Base-by-base conservation (phyloP, 2,329 filamentous ascomycete genomes). In the Arachnomyces sp. region DNA sequence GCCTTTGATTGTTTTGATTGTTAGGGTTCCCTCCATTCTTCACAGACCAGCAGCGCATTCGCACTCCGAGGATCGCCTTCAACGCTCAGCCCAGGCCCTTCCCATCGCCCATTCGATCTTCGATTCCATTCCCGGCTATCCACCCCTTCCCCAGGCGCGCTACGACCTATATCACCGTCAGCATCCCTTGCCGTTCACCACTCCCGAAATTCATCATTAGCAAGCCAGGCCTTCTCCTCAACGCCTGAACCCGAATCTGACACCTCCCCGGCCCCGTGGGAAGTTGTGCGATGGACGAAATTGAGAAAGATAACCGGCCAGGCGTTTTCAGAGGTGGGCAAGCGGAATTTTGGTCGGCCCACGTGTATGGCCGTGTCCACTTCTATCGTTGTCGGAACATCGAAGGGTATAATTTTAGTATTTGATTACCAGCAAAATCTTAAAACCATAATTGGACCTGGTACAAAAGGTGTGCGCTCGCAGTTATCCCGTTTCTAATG, bases 351-450 rank as follows among this genome's bases (percentile, higher is more conserved):
- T 69, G 93, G 92, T 18, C 75, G 81, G 31, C 88, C 90, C 16
- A 95, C 90, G 0, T 95, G 88, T 66, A 74, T 96, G 54, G 82
- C 83, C 31, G 84, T 95, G 35, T 89, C 90, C 47, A 85, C 89
- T 2, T 80, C 82, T 7, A 93, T 98, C 52, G 86, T 89, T 11
- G 66, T 98, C 39, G 92, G 92, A 17, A 98, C 93, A 1, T 86
- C 87, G 3, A 96, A 95, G 63, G 92, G 93, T 39, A 82, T 95
- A 61, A 84, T 96, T 42, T 71, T 98, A 57, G 80, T 96, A 44
- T 98, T 98, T 67, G 93, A 98, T 68, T 96, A 95, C 62, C 87
- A 93, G 60, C 92, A 98, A 65, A 92, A 85, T 51, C 69, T 96
- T 42, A 95, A 94, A 65, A 82, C 85, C 53, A 94, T 96, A 43